Percentiles rank a stretch among this genome's conserved stretches.
These are phyloP conservation scores for Aquanectria penicillioides DNA, from an alignment of 2,329 filamentous ascomycete genomes.

Conservation along the genomic window DNA sequence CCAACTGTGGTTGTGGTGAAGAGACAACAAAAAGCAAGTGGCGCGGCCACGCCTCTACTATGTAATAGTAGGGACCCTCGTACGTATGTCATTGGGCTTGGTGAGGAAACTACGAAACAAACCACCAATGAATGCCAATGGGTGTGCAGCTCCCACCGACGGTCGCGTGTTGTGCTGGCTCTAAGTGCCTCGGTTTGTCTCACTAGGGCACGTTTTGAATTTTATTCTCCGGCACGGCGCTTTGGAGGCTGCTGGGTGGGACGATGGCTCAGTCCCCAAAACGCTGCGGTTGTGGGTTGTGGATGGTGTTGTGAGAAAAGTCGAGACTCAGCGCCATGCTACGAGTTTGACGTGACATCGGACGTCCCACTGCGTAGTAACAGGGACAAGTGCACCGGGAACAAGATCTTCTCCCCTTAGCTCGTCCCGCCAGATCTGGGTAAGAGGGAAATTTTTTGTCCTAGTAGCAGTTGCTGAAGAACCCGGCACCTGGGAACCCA, in stretches of 20 bases:
- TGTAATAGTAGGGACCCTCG: no score
- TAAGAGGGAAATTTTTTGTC: conserved; percentile 8
- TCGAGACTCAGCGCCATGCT: conserved; percentile 30
- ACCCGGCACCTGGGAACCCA: conserved; percentile 2
- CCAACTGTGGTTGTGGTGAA: conserved; percentile 18
- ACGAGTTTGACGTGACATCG: conserved; percentile 21
- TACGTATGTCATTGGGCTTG: conserved; percentile 29
- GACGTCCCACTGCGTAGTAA: conserved; percentile 8
- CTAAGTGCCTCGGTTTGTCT: conserved; percentile 11
- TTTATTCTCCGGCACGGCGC: conserved; percentile 13
- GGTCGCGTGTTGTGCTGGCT: background rate
- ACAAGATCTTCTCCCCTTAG: conserved; percentile 25
- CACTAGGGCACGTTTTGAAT: conserved; percentile 3
- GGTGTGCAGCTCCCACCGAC: background rate
- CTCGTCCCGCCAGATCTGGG: conserved; percentile 18
- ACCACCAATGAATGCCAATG: conserved; percentile 9
- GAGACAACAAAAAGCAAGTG: conserved; percentile 38
- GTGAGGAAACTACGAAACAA: conserved; percentile 16
- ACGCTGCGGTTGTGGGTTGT: background rate
- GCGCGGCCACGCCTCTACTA: background rate
- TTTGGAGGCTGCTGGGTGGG: no score
- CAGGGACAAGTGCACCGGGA: conserved; percentile 22
- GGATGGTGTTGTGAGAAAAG: conserved; percentile 6
- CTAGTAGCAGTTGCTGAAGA: conserved; percentile 7
- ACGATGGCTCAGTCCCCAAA: no score